phyloP scores from a whole-genome alignment of 2,329 filamentous ascomycete genomes.

The Xylaria polymorpha region DNA sequence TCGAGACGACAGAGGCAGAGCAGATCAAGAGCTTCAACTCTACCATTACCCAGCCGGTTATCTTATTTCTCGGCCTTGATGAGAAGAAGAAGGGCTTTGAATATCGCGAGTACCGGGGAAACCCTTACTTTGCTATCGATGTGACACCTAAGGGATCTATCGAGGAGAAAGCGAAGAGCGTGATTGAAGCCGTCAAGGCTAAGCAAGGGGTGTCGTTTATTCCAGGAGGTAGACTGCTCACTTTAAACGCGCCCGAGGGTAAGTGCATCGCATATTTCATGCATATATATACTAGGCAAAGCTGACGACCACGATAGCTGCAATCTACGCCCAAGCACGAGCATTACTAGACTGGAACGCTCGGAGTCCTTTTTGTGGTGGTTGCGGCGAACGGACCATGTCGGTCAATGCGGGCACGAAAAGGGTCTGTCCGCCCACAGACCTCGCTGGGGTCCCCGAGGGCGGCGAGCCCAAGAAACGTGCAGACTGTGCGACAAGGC shows the following conservation, averaged over 20 bases:
- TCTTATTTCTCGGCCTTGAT: constrained; percentile 88
- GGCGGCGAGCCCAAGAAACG: constrained; percentile 63
- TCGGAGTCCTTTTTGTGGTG: constrained; percentile 90
- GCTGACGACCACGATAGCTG: constrained; percentile 66
- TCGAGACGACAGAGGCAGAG: constrained; percentile 77
- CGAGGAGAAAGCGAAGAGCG: constrained; percentile 69
- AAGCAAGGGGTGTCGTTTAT: constrained; percentile 73
- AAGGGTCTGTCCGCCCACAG: constrained; percentile 79
- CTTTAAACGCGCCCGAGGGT: constrained; percentile 61
- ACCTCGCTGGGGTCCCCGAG: constrained; percentile 61
- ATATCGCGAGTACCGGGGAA: constrained; percentile 79
- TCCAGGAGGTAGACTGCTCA: constrained; percentile 63
- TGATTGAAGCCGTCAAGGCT: constrained; percentile 68
- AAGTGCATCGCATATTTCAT: constrained; percentile 26
- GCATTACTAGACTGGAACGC: constrained; percentile 94
- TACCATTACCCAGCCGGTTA: constrained; percentile 70
- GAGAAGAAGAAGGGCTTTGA: constrained; percentile 67
- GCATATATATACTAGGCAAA: background rate
- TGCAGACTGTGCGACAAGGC: constrained; percentile 81
- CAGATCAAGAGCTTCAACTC: constrained; percentile 80
- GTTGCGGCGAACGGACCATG: constrained; percentile 85
- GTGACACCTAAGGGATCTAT: constrained; percentile 77
- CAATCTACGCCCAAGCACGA: constrained; percentile 89
- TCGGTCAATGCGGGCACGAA: constrained; percentile 84
- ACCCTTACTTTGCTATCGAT: constrained; percentile 90